phyloP scores from a whole-genome alignment of 2,329 filamentous ascomycete genomes.

The Leptodontidium sp. region DNA sequence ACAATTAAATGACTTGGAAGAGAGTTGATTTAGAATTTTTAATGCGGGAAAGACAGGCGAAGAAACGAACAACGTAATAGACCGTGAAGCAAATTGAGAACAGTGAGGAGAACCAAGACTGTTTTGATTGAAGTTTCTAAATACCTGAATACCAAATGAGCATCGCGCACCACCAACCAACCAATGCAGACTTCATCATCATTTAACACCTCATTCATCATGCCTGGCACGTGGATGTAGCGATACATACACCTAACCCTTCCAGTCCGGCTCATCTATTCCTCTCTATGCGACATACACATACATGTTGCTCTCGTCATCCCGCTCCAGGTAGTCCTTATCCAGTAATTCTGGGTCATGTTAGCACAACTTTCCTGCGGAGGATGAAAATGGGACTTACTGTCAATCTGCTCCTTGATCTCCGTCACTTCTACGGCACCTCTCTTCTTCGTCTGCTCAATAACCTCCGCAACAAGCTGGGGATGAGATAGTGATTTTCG shows the following conservation, averaged over 20 bases:
- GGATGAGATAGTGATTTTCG: constrained; percentile 85
- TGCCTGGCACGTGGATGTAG: neutral
- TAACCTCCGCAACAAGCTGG: constrained; percentile 91
- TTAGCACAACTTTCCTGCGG: constrained; percentile 42
- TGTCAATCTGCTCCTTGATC: constrained; percentile 98
- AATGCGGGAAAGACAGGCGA: neutral
- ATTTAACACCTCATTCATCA: neutral
- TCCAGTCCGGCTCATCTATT: neutral
- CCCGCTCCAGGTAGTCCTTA: constrained; percentile 90
- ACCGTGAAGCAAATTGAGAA: neutral
- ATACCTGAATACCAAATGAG: neutral
- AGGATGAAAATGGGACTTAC: constrained; percentile 56
- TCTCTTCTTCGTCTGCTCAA: constrained; percentile 85
- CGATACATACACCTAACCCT: neutral
- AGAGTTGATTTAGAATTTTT: neutral
- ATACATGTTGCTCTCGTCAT: constrained; percentile 65
- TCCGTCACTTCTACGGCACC: constrained; percentile 85
- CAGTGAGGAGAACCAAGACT: neutral
- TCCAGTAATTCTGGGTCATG: constrained; percentile 71
- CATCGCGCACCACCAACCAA: neutral
- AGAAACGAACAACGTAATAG: neutral
- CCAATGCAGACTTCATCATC: constrained; percentile 8
- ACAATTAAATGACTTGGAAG: too few species aligned
- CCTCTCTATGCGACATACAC: constrained; percentile 69
- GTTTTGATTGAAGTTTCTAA: neutral